Evolutionary conservation across 371 early-diverging fungal species (phyloP), one percentile per base, ranked within the genome.

Genomic region (Mucor velutinosus): DNA sequence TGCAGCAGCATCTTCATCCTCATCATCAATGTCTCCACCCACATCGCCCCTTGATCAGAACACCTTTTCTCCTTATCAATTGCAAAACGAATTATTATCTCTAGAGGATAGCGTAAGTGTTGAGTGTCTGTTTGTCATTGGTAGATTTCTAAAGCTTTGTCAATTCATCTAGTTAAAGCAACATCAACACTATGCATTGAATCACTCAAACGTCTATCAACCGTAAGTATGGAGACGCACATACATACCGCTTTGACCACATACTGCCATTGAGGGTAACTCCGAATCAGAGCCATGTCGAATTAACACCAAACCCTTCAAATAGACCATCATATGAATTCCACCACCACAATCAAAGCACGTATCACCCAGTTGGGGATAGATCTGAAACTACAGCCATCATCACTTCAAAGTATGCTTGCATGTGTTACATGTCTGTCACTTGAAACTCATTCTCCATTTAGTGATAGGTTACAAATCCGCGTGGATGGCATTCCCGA

Each of bases 401-500:
- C 19, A 21, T 21, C 23, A 23, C 19, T 23, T 8, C 49, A 49
- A 49, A 49, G 49, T 49, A 49, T 49, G 49, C 11, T 10, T 49
- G 49, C 6, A 6, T 21, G n/a, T n/a, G 10, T 49, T 49, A 49
- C 21, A 49, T 49, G 21, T 49, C 23, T 11, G 19, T 3, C 17
- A 21, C 21, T 49, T 49, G 19, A 47, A 21, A 49, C 49, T 49
- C 23, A 49, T 49, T 49, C 19, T 14, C 14, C 15, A 3, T 49
- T 49, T 49, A 49, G 49, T 49, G 23, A 49, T 49, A 23, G 49
- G 3, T 25, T 60, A 19, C 10, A 75, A 64, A 76, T 87, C 56
- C 63, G 74, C 11, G 76, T 88, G 25, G 74, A 83, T 35, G 91
- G 90, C 7, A 84, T 90, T 17, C 87, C 91, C 19, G 67, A 61